A percentile compares a stretch with the other conserved stretches of the same genome.
Evolutionary conservation across 225 moss, liverwort and hornwort species (phyloP).

Genomic region (Neckera pumila): DNA sequence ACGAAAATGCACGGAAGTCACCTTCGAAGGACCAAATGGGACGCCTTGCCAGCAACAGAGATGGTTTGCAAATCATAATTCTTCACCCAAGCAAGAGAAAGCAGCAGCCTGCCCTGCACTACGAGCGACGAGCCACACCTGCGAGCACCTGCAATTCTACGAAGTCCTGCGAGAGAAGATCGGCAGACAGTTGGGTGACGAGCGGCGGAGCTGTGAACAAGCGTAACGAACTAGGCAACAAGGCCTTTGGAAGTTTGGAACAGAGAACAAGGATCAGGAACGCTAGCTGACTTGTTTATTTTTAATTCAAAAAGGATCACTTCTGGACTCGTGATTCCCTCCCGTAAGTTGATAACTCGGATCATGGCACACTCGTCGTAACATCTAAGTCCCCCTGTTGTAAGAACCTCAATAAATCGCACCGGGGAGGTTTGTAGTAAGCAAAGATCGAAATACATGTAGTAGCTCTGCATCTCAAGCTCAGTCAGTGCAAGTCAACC

Average conservation of each 20-base stretch:
- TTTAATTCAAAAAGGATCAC: not conserved
- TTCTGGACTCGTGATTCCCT: not conserved
- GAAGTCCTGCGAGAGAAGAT: not conserved
- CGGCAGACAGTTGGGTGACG: not conserved
- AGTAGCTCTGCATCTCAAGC: not conserved
- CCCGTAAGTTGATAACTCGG: not conserved
- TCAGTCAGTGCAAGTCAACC: not conserved
- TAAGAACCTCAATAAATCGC: not conserved
- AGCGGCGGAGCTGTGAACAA: not conserved
- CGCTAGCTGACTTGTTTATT: not conserved
- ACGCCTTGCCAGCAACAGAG: too few relatives aligned
- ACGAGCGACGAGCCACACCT: too few relatives aligned
- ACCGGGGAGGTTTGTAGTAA: not conserved
- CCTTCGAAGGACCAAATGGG: too few relatives aligned
- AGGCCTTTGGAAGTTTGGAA: too few relatives aligned
- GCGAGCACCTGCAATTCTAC: not conserved
- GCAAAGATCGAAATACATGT: not conserved
- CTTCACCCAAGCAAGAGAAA: too few relatives aligned
- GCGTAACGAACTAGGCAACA: not conserved
- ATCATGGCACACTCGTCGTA: not conserved
- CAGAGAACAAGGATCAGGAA: not conserved
- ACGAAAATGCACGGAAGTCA: too few relatives aligned
- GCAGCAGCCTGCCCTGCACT: too few relatives aligned
- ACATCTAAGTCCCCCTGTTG: not conserved
- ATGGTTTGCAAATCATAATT: too few relatives aligned